A percentile compares a stretch with the other conserved stretches of the same genome.
phyloP scores from a whole-genome alignment of 2,329 filamentous ascomycete species.

The Penicillium capsulatum region DNA sequence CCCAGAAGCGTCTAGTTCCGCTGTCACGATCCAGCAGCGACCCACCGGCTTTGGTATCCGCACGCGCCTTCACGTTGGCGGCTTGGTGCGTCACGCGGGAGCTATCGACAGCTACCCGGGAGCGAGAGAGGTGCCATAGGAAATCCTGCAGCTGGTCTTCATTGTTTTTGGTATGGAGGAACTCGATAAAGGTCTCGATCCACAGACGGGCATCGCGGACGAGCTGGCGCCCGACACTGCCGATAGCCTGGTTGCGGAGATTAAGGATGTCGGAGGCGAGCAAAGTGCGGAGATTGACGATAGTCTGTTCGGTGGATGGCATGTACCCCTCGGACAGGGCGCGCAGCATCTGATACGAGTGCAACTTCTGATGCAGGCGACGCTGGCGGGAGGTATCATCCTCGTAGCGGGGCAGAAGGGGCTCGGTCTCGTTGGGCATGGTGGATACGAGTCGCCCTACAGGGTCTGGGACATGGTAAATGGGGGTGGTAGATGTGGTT shows the following conservation, averaged over 20 bases:
- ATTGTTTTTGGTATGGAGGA: conserved; percentile 76
- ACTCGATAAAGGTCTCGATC: conserved; percentile 74
- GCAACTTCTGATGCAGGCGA: conserved; percentile 79
- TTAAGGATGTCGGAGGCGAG: conserved; percentile 75
- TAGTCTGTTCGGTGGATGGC: conserved; percentile 82
- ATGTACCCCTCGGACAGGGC: conserved; percentile 81
- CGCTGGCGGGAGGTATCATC: conserved; percentile 77
- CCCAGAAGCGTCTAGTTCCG: too few species aligned
- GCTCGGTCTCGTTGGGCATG: conserved; percentile 61
- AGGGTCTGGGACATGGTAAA: neutral
- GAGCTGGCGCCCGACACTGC: conserved; percentile 69
- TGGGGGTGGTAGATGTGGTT: neutral
- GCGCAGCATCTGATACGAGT: conserved; percentile 85
- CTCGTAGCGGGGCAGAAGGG: conserved; percentile 69
- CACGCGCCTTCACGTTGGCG: conserved; percentile 60
- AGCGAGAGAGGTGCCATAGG: conserved; percentile 75
- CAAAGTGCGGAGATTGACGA: conserved; percentile 73
- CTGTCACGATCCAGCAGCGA: neutral
- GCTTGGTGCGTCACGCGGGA: conserved; percentile 60
- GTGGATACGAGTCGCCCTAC: conserved; percentile 5
- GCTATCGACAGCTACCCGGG: conserved; percentile 65
- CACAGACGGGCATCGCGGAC: conserved; percentile 68
- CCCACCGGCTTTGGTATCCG: conserved; percentile 66
- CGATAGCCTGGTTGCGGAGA: conserved; percentile 68
- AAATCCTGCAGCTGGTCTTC: conserved; percentile 87